A percentile compares a stretch with the other conserved stretches of the same genome.
These are phyloP conservation scores for Cucurbitaria berberidis DNA, from an alignment of 2,329 filamentous ascomycete genomes.

Conservation along the genomic window DNA sequence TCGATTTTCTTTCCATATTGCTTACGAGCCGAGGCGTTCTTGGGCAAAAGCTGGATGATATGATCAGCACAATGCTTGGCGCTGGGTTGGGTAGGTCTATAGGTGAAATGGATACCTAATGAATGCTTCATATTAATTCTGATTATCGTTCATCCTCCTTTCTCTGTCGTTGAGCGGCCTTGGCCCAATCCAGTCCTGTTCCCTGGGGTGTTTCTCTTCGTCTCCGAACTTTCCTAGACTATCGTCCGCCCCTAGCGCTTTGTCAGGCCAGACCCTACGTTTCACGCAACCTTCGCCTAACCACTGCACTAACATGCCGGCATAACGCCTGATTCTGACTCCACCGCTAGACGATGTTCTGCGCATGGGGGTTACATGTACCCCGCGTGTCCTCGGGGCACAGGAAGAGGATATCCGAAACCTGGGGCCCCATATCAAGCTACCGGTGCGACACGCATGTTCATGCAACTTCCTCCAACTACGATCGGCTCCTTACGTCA, in stretches of 20 bases:
- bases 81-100: constrained; percentile 6
- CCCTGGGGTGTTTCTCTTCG: background rate
- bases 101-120: constrained; percentile 7
- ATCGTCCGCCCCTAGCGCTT: background rate
- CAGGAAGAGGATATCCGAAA: background rate
- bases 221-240: background rate
- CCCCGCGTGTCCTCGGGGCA: constrained; percentile 1
- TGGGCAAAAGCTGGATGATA: constrained; percentile 10
- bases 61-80: constrained; percentile 7
- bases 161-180: background rate
- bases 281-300: background rate
- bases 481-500: background rate
- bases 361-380: background rate
- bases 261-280: background rate
- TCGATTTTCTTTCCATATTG: background rate
- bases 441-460: background rate
- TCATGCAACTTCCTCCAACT: background rate
- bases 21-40: constrained; percentile 12
- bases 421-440: background rate
- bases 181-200: no score
- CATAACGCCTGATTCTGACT: background rate
- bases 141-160: background rate
- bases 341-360: background rate
- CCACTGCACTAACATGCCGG: background rate
- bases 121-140: background rate